Evolutionary conservation across 352 stramenopile species (phyloP).

Genomic region (Phytopythium mirpurense): DNA sequence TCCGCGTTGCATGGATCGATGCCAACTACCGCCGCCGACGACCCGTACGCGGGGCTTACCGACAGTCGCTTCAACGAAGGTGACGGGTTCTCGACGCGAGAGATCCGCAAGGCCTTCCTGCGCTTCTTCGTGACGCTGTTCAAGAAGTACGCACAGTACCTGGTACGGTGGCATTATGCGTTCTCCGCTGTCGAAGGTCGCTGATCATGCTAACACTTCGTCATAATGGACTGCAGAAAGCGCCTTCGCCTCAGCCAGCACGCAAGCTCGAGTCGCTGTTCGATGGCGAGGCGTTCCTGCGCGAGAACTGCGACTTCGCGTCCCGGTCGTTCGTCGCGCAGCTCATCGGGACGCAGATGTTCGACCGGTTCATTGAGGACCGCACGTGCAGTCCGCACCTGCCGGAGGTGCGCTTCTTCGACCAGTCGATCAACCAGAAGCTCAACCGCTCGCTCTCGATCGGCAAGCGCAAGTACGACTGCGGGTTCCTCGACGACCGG

Average conservation of each 20-base stretch:
- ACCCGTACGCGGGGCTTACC: conserved; percentile 37
- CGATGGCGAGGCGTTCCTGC: conserved; percentile 58
- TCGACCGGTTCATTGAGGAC: conserved; percentile 81
- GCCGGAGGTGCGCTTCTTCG: conserved; percentile 78
- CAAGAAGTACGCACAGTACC: conserved; percentile 72
- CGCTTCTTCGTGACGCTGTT: conserved; percentile 79
- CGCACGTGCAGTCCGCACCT: conserved; percentile 57
- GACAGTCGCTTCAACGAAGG: conserved; percentile 69
- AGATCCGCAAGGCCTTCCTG: conserved; percentile 66
- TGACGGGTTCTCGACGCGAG: conserved; percentile 61
- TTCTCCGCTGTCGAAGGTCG: background rate
- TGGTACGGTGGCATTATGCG: too few species aligned
- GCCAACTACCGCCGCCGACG: conserved; percentile 15
- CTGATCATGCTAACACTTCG: background rate
- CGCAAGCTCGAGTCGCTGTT: conserved; percentile 44
- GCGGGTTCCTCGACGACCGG: conserved; percentile 72
- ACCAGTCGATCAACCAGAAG: conserved; percentile 85
- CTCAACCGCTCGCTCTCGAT: conserved; percentile 71
- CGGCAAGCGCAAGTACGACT: conserved; percentile 82
- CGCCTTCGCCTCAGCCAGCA: conserved; percentile 13
- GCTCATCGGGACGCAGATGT: conserved; percentile 75
- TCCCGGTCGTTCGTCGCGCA: conserved; percentile 60
- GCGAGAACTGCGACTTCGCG: conserved; percentile 54
- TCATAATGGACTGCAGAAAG: conserved; percentile 14
- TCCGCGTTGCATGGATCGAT: background rate